Evolutionary conservation across 345 rosid genomes (phyloP).

Genomic region (Raphanus sativus): DNA sequence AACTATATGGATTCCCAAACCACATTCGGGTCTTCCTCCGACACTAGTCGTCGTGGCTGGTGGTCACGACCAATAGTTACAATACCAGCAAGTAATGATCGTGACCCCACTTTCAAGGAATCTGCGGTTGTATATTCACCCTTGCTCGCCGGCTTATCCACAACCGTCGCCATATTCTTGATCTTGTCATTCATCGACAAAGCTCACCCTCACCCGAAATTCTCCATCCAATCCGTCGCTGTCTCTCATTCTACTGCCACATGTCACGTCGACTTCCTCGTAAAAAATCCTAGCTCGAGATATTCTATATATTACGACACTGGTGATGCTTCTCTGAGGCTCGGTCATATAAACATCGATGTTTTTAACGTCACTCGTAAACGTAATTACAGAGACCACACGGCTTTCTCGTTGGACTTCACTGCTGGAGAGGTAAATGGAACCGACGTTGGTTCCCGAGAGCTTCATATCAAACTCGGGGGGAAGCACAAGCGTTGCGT

Average conservation of each 20-base stretch:
- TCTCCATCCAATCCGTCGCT: not conserved
- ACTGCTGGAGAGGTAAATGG: not conserved
- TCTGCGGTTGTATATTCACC: not conserved
- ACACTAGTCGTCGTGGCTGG: not conserved
- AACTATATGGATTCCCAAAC: not conserved
- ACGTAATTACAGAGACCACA: not conserved
- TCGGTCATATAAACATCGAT: not conserved
- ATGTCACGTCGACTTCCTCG: constrained; percentile 17
- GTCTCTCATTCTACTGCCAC: not conserved
- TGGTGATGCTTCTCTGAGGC: not conserved
- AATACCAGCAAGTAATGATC: not conserved
- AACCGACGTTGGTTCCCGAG: not conserved
- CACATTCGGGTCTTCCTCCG: not conserved
- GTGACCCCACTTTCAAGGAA: not conserved
- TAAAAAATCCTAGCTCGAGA: constrained; percentile 10
- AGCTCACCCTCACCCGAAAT: not conserved
- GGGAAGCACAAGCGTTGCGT: not conserved
- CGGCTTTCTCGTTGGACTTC: constrained; percentile 22
- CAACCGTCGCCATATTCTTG: not conserved
- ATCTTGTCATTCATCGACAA: not conserved
- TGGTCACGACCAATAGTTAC: not conserved
- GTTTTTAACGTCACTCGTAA: constrained; percentile 2
- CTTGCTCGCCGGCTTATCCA: not conserved
- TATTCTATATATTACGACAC: constrained; percentile 5
- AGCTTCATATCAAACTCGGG: not conserved